Evolutionary conservation across 305 asterid species (phyloP).

Genomic region (Fraxinus dipetala): DNA sequence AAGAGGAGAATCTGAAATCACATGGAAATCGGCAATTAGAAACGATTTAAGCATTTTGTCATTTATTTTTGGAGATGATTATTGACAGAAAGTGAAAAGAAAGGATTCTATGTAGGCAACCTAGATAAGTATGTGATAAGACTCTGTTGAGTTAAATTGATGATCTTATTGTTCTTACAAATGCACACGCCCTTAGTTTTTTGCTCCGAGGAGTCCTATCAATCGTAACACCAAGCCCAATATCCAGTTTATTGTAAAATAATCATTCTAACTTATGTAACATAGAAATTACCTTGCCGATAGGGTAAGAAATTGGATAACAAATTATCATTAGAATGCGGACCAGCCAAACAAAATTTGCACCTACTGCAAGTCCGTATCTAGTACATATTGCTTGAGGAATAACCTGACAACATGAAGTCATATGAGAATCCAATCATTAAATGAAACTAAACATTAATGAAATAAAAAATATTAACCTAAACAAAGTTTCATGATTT

Average conservation of each 20-base stretch:
- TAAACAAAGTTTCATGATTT: neutral
- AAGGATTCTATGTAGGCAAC: neutral
- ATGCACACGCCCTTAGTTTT: neutral
- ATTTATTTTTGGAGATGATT: neutral
- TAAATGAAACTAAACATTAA: neutral
- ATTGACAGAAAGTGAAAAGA: neutral
- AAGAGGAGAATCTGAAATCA: neutral
- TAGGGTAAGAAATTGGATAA: conserved; percentile 75
- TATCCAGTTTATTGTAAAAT: conserved; percentile 11
- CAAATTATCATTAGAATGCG: conserved; percentile 62
- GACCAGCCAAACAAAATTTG: conserved; percentile 77
- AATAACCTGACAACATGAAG: conserved; percentile 56
- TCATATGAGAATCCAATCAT: conserved; percentile 11
- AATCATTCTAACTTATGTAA: conserved; percentile 7
- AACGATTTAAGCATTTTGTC: neutral
- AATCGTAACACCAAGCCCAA: conserved; percentile 5
- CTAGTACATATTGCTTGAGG: conserved; percentile 95
- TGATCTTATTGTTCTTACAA: conserved; percentile 1
- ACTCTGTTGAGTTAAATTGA: neutral
- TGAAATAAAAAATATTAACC: neutral
- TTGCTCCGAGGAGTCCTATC: neutral
- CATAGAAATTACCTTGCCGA: conserved; percentile 66
- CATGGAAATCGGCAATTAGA: neutral
- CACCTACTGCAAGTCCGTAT: conserved; percentile 90
- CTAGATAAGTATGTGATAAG: neutral